Percentiles rank a stretch among this genome's conserved stretches.
Conservation (phyloP, 1,284 basidiomycete genomes). For the Mycosarcoma maydis region DNA sequence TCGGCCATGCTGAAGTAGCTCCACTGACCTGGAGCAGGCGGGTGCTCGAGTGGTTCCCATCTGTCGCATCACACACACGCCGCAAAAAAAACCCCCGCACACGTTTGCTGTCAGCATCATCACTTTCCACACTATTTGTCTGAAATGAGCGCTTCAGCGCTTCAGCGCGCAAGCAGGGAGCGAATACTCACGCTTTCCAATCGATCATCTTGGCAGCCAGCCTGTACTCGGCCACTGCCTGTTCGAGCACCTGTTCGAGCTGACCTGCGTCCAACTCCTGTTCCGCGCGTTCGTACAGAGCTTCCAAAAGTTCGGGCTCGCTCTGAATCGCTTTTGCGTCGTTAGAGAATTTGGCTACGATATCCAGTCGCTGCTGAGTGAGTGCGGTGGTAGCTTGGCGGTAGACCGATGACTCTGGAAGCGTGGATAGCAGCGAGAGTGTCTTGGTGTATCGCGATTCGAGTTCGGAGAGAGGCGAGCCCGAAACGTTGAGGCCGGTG, state of each 20-base stretch:
- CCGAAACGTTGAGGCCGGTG: constrained; percentile 74
- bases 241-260: constrained; percentile 82
- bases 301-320: constrained; percentile 71
- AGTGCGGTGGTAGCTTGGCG: constrained; percentile 88
- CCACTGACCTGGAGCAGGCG: constrained; percentile 84
- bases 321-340: constrained; percentile 71
- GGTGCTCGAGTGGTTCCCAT: constrained; percentile 86
- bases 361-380: constrained; percentile 81
- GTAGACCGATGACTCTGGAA: constrained; percentile 86
- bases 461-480: constrained; percentile 81
- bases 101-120: too few species aligned
- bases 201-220: constrained; percentile 86
- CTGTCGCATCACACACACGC: too few species aligned
- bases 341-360: constrained; percentile 70
- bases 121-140: too few species aligned
- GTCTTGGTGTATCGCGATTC: constrained; percentile 81
- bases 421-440: constrained; percentile 74
- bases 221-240: constrained; percentile 83
- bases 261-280: constrained; percentile 65
- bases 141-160: not conserved
- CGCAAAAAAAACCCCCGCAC: too few species aligned
- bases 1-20: constrained; percentile 73
- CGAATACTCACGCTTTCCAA: constrained; percentile 88
- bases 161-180: not conserved
- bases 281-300: constrained; percentile 78